Evolutionary conservation across 2,329 filamentous ascomycete species (phyloP).

Genomic region (Peltaster fructicola): DNA sequence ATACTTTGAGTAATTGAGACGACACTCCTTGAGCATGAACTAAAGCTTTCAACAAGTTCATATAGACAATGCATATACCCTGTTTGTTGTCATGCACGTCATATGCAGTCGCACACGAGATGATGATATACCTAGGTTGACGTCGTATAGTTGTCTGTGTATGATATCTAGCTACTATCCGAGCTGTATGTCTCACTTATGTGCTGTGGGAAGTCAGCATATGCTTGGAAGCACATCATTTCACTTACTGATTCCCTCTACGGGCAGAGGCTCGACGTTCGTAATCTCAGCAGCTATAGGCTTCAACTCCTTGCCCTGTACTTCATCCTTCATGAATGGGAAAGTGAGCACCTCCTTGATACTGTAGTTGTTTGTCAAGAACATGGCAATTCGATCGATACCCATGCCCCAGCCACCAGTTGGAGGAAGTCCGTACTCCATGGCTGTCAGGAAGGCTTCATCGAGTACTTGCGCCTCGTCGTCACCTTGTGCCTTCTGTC

Average conservation of each 20-base stretch:
- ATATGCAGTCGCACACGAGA: too few relatives aligned
- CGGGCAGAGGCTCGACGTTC: slow-evolving; percentile 39
- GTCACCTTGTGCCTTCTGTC: slow-evolving; percentile 90
- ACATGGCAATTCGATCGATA: slow-evolving; percentile 87
- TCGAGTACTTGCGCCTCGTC: slow-evolving; percentile 93
- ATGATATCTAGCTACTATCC: too few relatives aligned
- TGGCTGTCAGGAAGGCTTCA: slow-evolving; percentile 79
- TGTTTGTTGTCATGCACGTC: too few relatives aligned
- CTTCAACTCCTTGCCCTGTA: slow-evolving; percentile 24
- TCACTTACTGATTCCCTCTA: slow-evolving; percentile 29
- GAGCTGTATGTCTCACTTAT: too few relatives aligned
- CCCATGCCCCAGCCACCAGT: slow-evolving; percentile 93
- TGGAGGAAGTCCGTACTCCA: slow-evolving; percentile 82
- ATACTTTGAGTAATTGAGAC: slow-evolving; percentile 41
- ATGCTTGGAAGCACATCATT: too few relatives aligned
- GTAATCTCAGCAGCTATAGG: slow-evolving; percentile 44
- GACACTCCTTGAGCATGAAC: too few relatives aligned
- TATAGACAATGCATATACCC: too few relatives aligned
- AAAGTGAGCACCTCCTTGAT: slow-evolving; percentile 95
- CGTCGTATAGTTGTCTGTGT: too few relatives aligned
- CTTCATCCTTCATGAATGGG: slow-evolving; percentile 92
- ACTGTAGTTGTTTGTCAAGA: slow-evolving; percentile 84
- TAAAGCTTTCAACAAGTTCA: too few relatives aligned
- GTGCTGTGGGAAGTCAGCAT: too few relatives aligned
- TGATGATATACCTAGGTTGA: too few relatives aligned